These are phyloP conservation scores for Erythrophleum ivorense DNA, from an alignment of 331 rosid species.

Conservation along the genomic window DNA sequence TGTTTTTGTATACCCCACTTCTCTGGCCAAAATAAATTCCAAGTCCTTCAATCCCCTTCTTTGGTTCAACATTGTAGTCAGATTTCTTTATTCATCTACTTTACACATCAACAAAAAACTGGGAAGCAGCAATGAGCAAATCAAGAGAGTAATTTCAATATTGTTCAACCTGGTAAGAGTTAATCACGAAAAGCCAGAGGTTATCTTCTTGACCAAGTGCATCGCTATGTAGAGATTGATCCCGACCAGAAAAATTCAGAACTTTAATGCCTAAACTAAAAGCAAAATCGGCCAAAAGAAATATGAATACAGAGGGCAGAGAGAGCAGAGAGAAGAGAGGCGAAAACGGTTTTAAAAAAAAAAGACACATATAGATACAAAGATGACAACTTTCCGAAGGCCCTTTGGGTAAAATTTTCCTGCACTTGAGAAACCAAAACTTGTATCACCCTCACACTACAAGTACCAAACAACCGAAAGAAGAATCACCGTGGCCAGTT, in stretches of 20 bases:
- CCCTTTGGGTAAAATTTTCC: not conserved
- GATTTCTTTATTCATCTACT: too few relatives aligned
- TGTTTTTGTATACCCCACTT: too few relatives aligned
- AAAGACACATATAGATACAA: too few relatives aligned
- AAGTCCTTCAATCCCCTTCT: too few relatives aligned
- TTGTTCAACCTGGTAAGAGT: too few relatives aligned
- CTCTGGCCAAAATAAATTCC: too few relatives aligned
- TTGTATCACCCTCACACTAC: not conserved
- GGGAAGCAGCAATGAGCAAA: not conserved
- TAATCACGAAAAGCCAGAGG: too few relatives aligned
- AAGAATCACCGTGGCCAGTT: too few relatives aligned
- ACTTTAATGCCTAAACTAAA: constrained; percentile 3
- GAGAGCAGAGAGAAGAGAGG: too few relatives aligned
- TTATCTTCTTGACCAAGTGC: not conserved
- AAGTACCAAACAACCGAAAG: not conserved
- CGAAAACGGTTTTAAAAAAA: not conserved
- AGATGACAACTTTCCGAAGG: not conserved
- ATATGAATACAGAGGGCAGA: too few relatives aligned
- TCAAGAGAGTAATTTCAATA: not conserved
- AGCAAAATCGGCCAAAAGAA: not conserved
- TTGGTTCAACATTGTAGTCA: too few relatives aligned
- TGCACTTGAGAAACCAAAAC: not conserved
- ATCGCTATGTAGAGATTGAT: not conserved
- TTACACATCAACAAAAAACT: too few relatives aligned
- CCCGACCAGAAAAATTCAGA: constrained; percentile 28